These are phyloP conservation scores for Geotrichum australiense DNA, from an alignment of 1,139 yeast species.

Conservation along the genomic window DNA sequence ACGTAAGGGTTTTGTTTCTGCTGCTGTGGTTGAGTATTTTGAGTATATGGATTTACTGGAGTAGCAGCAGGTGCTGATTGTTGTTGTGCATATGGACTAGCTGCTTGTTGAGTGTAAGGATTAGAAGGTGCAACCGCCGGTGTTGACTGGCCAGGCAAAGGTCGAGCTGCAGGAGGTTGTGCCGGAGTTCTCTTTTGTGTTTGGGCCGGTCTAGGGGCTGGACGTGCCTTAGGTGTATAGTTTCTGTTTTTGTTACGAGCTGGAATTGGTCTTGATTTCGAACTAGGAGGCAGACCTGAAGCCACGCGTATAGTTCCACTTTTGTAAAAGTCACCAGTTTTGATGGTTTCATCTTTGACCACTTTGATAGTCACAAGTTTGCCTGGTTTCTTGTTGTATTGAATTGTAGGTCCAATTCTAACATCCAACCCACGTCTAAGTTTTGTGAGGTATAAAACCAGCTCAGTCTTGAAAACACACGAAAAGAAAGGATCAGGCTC, in stretches of 20 bases:
- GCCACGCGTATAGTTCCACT: conserved; percentile 81
- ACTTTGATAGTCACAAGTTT: conserved; percentile 64
- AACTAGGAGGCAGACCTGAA: conserved; percentile 68
- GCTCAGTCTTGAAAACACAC: conserved; percentile 82
- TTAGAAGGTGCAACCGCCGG: conserved; percentile 5
- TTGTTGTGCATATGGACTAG: conserved; percentile 16
- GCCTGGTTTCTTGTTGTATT: conserved; percentile 88
- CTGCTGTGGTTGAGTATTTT: conserved; percentile 17
- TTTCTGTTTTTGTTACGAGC: conserved; percentile 35
- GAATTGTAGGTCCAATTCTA: conserved; percentile 63
- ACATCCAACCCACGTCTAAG: conserved; percentile 54
- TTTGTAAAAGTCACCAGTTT: conserved; percentile 67
- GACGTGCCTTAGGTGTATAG: conserved; percentile 13
- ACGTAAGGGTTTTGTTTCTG: conserved; percentile 16
- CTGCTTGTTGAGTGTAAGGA: too few species aligned
- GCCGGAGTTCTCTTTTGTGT: conserved; percentile 18
- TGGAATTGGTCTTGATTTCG: conserved; percentile 70
- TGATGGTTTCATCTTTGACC: conserved; percentile 49
- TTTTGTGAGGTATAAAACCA: conserved; percentile 67
- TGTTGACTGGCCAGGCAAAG: conserved; percentile 10
- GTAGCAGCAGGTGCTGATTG: conserved; percentile 25
- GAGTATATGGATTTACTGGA: conserved; percentile 22
- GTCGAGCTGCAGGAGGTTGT: conserved; percentile 17
- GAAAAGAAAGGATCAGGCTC: conserved; percentile 80
- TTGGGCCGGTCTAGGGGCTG: conserved; percentile 20